Evolutionary conservation across 2,329 filamentous ascomycete species (phyloP), one percentile per base, ranked within the genome.

Genomic region (Microcyclosporella mali): DNA sequence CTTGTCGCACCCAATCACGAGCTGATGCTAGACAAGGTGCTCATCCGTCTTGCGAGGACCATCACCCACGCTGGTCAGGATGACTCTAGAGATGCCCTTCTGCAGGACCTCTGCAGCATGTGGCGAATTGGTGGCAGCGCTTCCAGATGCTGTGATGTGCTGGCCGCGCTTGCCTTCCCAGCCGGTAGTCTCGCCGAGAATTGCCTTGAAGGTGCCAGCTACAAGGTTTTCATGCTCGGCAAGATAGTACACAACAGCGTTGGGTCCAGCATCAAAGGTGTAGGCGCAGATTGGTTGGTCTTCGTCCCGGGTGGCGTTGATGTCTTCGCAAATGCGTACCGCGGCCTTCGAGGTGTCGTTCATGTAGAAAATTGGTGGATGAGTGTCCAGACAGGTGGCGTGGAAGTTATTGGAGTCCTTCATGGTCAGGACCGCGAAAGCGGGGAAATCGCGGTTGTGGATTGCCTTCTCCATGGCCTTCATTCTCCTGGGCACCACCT

Each of bases 361-460:
- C 75, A 98, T 82, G 74, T 98, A 98, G 69, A 95, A 95, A 63
- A 98, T 98, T 14, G 94, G 92, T 33, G 94, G 92, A 69, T 88
- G 88, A 1, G 92, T 97, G 65, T 98, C 92, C 56, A 94, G 73
- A 65, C 92, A 97, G 44, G 84, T 88, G 29, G 92, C 87, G 67
- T 98, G 92, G 80, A 98, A 98, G 46, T 82, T 87, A 71, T 98
- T 98, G 62, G 85, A 94, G 65, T 98, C 92, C 65, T 82, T 84
- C 89, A 95, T 98, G 12, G 92, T 95, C 49, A 95, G 77, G 63
- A 86, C 81, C 17, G 84, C 92, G 61, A 98, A 98, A 15, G 77
- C 72, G 57, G 81, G 78, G 69, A 98, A 98, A 69, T 98, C 85
- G 56, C 78, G 79, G 50, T 78, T 74, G 54, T 73, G 69, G 48